phyloP scores from a whole-genome alignment of 1,284 basidiomycete genomes.

The Meira nashicola region DNA sequence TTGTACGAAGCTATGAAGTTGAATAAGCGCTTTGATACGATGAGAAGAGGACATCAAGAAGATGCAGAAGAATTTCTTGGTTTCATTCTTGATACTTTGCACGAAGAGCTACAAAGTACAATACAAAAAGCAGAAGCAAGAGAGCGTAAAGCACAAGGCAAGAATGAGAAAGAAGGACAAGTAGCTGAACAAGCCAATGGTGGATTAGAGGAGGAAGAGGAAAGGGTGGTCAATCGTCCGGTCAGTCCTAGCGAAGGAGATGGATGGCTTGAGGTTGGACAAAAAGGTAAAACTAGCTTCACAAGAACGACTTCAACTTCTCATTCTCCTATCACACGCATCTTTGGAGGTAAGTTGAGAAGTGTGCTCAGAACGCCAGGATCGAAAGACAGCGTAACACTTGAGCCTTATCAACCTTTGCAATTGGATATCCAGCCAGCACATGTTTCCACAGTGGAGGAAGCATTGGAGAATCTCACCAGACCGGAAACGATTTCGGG shows the following conservation, averaged over 20 bases:
- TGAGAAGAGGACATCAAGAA: conserved; percentile 92
- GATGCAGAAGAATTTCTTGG: conserved; percentile 99
- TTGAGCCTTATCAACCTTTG: conserved; percentile 87
- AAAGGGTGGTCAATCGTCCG: conserved; percentile 50
- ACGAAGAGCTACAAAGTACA: conserved; percentile 79
- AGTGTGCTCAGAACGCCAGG: conserved; percentile 75
- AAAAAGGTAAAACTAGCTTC: conserved; percentile 75
- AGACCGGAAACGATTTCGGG: conserved; percentile 77
- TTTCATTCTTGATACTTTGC: conserved; percentile 88
- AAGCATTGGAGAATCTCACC: conserved; percentile 75
- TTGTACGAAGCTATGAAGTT: conserved; percentile 95
- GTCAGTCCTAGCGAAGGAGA: conserved; percentile 48
- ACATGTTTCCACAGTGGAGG: conserved; percentile 71
- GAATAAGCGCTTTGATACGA: conserved; percentile 87
- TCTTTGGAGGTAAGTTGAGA: conserved; percentile 92
- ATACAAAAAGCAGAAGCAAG: conserved; percentile 41
- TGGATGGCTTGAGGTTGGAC: conserved; percentile 86
- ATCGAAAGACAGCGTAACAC: conserved; percentile 75
- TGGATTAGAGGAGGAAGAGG: conserved; percentile 53
- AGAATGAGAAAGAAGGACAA: neutral
- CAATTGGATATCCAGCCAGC: conserved; percentile 76
- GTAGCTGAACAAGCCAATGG: conserved; percentile 9
- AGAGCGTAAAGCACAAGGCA: neutral
- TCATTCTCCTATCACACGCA: conserved; percentile 81
- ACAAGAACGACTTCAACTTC: conserved; percentile 73